Evolutionary conservation across 257 asterid species (phyloP).

Genomic region (Dorcoceras hygrometricum): DNA sequence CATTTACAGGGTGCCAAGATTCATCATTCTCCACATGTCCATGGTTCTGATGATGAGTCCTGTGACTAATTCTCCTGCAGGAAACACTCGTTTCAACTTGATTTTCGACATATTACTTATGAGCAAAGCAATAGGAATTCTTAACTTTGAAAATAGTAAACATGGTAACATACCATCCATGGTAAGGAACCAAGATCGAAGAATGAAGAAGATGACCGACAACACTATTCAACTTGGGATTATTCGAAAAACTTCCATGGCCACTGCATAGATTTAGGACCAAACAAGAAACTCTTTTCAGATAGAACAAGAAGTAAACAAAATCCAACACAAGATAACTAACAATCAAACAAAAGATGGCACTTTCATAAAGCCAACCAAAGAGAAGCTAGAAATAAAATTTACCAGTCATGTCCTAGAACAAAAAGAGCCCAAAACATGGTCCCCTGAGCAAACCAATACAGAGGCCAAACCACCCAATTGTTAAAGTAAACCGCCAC

Average conservation of each 20-base stretch:
- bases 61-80: slow-evolving; percentile 64
- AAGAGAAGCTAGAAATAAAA: not conserved
- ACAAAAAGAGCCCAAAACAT: slow-evolving; percentile 75
- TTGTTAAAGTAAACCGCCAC: slow-evolving; percentile 35
- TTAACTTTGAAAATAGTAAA: not conserved
- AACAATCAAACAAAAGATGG: not conserved
- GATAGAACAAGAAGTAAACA: not conserved
- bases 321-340: not conserved
- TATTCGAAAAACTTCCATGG: slow-evolving; percentile 70
- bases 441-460: slow-evolving; percentile 63
- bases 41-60: slow-evolving; percentile 74
- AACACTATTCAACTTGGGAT: slow-evolving; percentile 39
- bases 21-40: slow-evolving; percentile 71
- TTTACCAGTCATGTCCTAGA: slow-evolving; percentile 74
- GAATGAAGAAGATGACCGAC: slow-evolving; percentile 70
- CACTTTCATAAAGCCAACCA: not conserved
- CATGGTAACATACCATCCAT: slow-evolving; percentile 45
- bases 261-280: slow-evolving; percentile 42
- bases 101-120: not conserved
- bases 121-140: not conserved
- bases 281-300: not conserved
- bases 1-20: slow-evolving; percentile 68
- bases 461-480: slow-evolving; percentile 49
- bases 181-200: slow-evolving; percentile 52
- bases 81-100: not conserved